Percentiles rank a stretch among this genome's conserved stretches.
These are phyloP conservation scores for Scalesia atractyloides DNA, from an alignment of 129 eudicot species.

Conservation along the genomic window DNA sequence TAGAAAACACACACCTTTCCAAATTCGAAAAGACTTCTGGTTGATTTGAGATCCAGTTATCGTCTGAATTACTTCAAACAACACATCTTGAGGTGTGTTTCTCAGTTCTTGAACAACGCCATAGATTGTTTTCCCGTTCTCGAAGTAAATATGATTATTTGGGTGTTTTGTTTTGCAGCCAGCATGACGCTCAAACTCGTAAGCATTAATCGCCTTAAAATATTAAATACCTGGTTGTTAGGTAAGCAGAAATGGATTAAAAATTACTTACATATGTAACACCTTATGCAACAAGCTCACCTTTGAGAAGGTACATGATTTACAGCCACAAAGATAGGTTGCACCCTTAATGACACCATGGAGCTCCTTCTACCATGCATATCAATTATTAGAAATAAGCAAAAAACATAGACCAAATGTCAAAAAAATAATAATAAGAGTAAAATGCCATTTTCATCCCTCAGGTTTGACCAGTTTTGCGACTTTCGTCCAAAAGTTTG, in stretches of 20 bases:
- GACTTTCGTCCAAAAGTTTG: no score
- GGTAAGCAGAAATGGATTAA: constrained; percentile 10
- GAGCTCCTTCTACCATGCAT: constrained; percentile 58
- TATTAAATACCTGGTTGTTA: constrained; percentile 25
- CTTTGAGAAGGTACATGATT: constrained; percentile 53
- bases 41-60: constrained; percentile 69
- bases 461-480: no score
- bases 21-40: constrained; percentile 60
- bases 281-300: constrained; percentile 32
- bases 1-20: constrained; percentile 49
- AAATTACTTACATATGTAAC: neutral
- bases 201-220: constrained; percentile 62
- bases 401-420: constrained; percentile 19
- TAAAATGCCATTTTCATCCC: no score
- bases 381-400: constrained; percentile 30
- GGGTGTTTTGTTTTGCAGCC: constrained; percentile 75
- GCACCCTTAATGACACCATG: constrained; percentile 61
- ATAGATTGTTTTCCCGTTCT: constrained; percentile 66
- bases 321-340: constrained; percentile 65
- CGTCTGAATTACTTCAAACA: constrained; percentile 65
- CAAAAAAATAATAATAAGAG: neutral
- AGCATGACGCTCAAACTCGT: constrained; percentile 73
- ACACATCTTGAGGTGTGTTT: constrained; percentile 57
- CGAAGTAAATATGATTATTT: constrained; percentile 70
- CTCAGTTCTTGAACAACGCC: constrained; percentile 72